Percentiles rank a stretch among this genome's conserved stretches.
Evolutionary conservation across 2,329 filamentous ascomycete genomes (phyloP).

Genomic region (Hypomyces rosellus): DNA sequence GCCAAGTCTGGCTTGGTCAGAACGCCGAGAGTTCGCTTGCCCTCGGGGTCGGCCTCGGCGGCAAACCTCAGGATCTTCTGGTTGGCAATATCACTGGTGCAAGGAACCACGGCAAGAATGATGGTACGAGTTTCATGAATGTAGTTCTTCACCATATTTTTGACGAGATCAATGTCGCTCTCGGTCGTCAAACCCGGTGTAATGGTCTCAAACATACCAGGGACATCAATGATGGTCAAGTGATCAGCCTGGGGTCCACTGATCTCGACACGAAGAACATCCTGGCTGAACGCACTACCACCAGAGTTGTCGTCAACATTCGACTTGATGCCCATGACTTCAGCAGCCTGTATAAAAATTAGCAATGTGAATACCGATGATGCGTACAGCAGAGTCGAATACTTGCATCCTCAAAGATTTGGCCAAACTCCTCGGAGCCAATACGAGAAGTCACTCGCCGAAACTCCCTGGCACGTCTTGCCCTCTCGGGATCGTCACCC

Average conservation of each 20-base stretch:
- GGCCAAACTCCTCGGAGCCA: constrained; percentile 20
- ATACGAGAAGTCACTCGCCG: constrained; percentile 23
- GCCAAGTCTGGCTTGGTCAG: constrained; percentile 57
- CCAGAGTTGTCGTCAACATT: neutral
- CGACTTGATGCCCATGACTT: constrained; percentile 37
- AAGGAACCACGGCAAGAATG: constrained; percentile 40
- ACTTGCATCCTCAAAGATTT: constrained; percentile 35
- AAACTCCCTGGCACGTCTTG: constrained; percentile 8
- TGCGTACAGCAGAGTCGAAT: neutral
- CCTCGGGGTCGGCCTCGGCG: constrained; percentile 31
- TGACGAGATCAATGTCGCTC: constrained; percentile 38
- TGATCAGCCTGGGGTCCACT: constrained; percentile 37
- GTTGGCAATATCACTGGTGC: constrained; percentile 34
- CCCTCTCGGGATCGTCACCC: constrained; percentile 11
- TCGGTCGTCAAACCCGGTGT: constrained; percentile 36
- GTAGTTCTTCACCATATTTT: constrained; percentile 41
- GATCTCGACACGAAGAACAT: constrained; percentile 36
- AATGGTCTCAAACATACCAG: constrained; percentile 41
- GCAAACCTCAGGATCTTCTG: constrained; percentile 35
- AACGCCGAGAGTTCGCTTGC: constrained; percentile 38
- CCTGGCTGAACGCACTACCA: constrained; percentile 37
- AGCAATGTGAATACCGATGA: neutral
- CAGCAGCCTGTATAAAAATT: constrained; percentile 28
- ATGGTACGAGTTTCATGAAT: constrained; percentile 43
- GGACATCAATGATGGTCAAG: constrained; percentile 49